Evolutionary conservation across 2,329 filamentous ascomycete genomes (phyloP), one percentile per base, ranked within the genome.

Genomic region (Aspergillus caelatus): DNA sequence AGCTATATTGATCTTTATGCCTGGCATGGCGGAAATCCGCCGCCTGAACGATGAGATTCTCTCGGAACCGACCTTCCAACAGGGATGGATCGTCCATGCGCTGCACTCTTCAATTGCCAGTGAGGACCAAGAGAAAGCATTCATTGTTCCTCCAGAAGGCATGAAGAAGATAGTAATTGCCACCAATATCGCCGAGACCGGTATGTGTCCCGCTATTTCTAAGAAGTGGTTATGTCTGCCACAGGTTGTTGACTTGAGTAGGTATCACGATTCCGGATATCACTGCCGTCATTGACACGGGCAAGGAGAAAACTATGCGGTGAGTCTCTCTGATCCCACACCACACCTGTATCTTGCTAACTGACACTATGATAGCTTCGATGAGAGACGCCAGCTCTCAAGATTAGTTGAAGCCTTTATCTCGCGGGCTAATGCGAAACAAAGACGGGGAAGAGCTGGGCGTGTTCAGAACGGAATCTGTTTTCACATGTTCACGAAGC

Each of bases 121-220:
- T 54, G 94, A 98, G 72, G 95, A 99, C 65, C 95, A 99, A 75
- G 94, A 99, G 78, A 89, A 91, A 39, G 95, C 95, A 0, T 99
- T 99, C 75, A 82, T 92, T 7, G 80, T 97, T 0, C 95, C 95
- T 7, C 93, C 94, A 1, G 85, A 84, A 3, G 94, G 94, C 0
- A 84, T 89, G 62, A 87, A 94, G 66, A 99, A 99, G 80, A 95
- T 99, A 67, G 94, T 99, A 2, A 85, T 99, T 60, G 94, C 95
- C 1, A 99, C 95, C 16, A 99, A 99, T 74, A 99, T 99, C 76
- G 95, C 95, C 5, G 95, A 99, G 77, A 99, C 95, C 0, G 95
- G 95, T 75, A 70, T 39, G 68, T 36, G 43, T n/a, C 9, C 45
- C 21, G 26, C 10, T n/a, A 45, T 53, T 32, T 14, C 5, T 30